Evolutionary conservation across 345 rosid genomes (phyloP), one percentile per base, ranked within the genome.

Genomic region (Eucalyptus coolabah): DNA sequence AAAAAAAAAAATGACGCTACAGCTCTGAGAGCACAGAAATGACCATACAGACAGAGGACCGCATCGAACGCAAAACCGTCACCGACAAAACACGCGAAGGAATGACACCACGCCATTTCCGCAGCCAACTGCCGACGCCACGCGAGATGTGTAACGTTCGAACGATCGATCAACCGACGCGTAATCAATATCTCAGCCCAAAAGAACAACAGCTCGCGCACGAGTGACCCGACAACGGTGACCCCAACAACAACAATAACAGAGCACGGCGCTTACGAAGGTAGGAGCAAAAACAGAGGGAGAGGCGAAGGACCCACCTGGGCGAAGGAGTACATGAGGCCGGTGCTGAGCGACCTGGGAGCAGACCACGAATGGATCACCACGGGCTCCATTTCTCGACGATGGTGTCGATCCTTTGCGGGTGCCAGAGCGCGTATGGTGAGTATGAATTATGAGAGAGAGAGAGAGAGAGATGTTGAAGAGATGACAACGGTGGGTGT

Each of bases 341-440:
- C 81, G 90, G 98, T 96, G 89, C 98, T 97, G 88, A 97, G 98
- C 24, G 99, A 96, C 89, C 99, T 93, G 89, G 99, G 98, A n/a
- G 96, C 92, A 72, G 99, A 96, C 98, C 98, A 95, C 34, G 96
- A 93, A 86, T 97, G 99, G 54, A 97, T 96, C 90, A 96, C 95
- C 90, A 92, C 95, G 77, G 93, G 77, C 21, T 65, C 40, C 85
- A 77, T 77, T 21, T 23, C 85, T 2, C 28, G 17, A 77, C 6
- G 47, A 23, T 21, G 30, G 85, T 77, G 4, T 21, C 85, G 42
- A 12, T 21, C 47, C 83, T 40, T 21, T 24, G 30, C 83, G 12
- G 4, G 83, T 4, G 47, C 28, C 1, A 24, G 83, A 40, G 83
- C 8, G 47, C 1, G 47, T 11, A 6, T 1, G 28, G 45, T 11